Evolutionary conservation across 352 stramenopile species (phyloP).

Genomic region (Phytophthora tubulina): DNA sequence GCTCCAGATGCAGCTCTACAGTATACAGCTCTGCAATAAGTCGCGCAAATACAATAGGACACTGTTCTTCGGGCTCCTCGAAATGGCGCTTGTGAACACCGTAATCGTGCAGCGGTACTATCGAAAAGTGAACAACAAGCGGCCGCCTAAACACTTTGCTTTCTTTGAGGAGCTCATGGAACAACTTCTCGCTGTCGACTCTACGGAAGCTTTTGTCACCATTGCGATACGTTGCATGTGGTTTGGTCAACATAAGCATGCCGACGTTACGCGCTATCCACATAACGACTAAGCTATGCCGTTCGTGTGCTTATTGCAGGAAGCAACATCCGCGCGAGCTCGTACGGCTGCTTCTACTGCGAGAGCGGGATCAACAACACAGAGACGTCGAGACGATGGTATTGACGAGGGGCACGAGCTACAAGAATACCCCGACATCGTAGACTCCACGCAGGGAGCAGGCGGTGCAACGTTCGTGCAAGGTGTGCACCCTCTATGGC

Average conservation of each 20-base stretch:
- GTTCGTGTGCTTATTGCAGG: no score
- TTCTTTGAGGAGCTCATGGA: conserved; percentile 20
- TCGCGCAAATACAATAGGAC: conserved; percentile 16
- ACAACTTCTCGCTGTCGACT: conserved; percentile 17
- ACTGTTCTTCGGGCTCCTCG: conserved; percentile 11
- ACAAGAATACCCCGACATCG: no score
- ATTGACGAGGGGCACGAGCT: no score
- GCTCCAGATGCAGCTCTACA: conserved; percentile 13
- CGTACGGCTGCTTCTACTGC: no score
- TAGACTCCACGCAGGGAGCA: no score
- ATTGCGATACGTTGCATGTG: conserved; percentile 13
- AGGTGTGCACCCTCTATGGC: no score
- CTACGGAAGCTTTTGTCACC: neutral
- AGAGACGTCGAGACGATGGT: no score
- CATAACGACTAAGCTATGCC: no score
- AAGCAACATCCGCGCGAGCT: no score
- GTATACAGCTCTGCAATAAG: conserved; percentile 15
- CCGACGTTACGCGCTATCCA: no score
- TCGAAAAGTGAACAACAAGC: conserved; percentile 9
- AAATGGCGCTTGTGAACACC: conserved; percentile 14
- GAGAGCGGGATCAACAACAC: no score
- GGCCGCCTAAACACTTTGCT: conserved; percentile 4
- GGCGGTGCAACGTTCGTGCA: no score
- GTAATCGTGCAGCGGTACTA: conserved; percentile 22
- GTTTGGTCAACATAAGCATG: conserved; percentile 1